Percentiles rank a stretch among this genome's conserved stretches.
phyloP scores from a whole-genome alignment of 1,284 basidiomycete species.

The Heterobasidion annosum region DNA sequence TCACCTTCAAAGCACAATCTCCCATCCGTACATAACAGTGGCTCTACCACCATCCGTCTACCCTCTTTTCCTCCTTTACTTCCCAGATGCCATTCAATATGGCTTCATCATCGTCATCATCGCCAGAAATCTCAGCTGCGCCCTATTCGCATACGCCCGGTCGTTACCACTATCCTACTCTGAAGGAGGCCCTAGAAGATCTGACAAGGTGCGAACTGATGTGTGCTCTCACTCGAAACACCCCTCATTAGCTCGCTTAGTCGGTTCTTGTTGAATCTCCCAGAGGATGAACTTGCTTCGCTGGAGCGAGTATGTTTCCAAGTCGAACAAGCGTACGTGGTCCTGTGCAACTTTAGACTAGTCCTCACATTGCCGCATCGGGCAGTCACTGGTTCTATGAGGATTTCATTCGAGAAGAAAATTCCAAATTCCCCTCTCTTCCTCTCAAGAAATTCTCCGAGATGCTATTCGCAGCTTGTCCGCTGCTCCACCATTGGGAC shows the following conservation, averaged over 20 bases:
- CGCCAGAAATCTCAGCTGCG: slow-evolving; percentile 56
- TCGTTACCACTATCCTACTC: slow-evolving; percentile 58
- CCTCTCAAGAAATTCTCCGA: slow-evolving; percentile 93
- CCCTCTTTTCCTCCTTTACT: slow-evolving; percentile 36
- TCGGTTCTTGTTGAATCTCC: slow-evolving; percentile 96
- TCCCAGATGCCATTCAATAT: slow-evolving; percentile 22
- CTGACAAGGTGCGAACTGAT: slow-evolving; percentile 59
- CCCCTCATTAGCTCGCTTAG: slow-evolving; percentile 27
- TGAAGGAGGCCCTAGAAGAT: slow-evolving; percentile 83
- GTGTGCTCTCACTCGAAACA: slow-evolving; percentile 6
- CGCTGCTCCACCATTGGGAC: slow-evolving; percentile 74
- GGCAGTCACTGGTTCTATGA: slow-evolving; percentile 99
- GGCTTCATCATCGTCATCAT: slow-evolving; percentile 59
- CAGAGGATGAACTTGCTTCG: slow-evolving; percentile 85
- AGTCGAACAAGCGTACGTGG: slow-evolving; percentile 85
- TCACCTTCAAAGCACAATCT: slow-evolving; percentile 3
- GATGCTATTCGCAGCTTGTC: slow-evolving; percentile 81
- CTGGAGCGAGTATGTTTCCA: slow-evolving; percentile 97
- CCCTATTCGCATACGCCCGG: slow-evolving; percentile 32
- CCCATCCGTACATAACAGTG: slow-evolving; percentile 1
- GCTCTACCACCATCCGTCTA: slow-evolving; percentile 3
- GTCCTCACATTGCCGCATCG: slow-evolving; percentile 3
- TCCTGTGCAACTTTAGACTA: background rate
- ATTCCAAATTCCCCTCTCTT: slow-evolving; percentile 81
- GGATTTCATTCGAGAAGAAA: slow-evolving; percentile 92